Base-by-base conservation (phyloP, 106 monocot species). In the Platanthera guangdongensis region DNA sequence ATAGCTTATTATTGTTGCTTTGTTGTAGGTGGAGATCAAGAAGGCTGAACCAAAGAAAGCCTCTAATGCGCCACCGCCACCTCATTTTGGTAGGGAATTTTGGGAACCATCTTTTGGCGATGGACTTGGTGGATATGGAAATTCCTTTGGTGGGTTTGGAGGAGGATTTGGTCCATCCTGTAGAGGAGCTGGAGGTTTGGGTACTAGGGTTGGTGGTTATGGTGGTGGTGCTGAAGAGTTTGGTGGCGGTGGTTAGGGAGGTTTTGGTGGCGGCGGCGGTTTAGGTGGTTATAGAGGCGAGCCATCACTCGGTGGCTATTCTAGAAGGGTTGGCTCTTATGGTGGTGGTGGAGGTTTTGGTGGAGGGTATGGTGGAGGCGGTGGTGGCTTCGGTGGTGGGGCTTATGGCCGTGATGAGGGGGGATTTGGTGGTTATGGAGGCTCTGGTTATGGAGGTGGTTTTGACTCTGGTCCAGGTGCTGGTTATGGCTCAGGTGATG, bases 1-100 rank as follows among this genome's bases (percentile, higher is more conserved):
- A n/a, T n/a, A n/a, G n/a, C n/a, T n/a, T n/a, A n/a, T n/a, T n/a
- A n/a, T n/a, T n/a, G n/a, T n/a, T n/a, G n/a, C 82, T 91, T 87
- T 84, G 68, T 86, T 96, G 87, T 90, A 99, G 97, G 97, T 99
- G 82, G 97, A 99, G 85, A 86, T 99, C 81, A 99, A 99, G 91
- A 99, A 90, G 83, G 97, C 97, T 80, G 94, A 99, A 85, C 97
- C 94, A 84, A 99, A 94, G 92, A 99, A 94, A 88, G 48, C 89
- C 60, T 84, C 64, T 64, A 64, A 84, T 75, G 87, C 84, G 67
- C 81, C 84, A 70, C 80, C 83, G 47, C 72, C 80, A 11, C 15
- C 85, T 70, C 80, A 83, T 57, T 94, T 76, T 85, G 82, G 70
- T 89, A 87, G 88, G 65, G 86, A 88, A 68, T 78, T 71, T 89